A percentile compares a stretch with the other conserved stretches of the same genome.
Conservation (phyloP, 225 moss, liverwort and hornwort genomes). For the Asterella californica region DNA sequence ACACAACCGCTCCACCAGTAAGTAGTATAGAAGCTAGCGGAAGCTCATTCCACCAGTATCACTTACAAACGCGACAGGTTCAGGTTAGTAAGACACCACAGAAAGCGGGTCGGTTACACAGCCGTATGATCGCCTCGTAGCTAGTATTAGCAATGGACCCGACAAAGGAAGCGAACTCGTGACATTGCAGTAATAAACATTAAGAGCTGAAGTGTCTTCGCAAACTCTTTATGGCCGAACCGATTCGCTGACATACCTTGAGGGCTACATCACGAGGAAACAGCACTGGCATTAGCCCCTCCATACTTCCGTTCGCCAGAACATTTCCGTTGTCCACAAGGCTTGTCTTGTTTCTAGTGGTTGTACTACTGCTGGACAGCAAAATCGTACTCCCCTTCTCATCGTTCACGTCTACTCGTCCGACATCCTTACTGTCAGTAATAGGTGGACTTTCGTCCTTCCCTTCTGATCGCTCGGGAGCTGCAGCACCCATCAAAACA, state of each 20-base stretch:
- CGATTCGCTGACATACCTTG: conserved; percentile 22
- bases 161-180: too few relatives aligned
- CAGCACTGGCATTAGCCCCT: conserved; percentile 57
- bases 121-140: too few relatives aligned
- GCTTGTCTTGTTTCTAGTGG: conserved; percentile 51
- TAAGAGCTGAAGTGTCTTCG: not conserved
- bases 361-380: conserved; percentile 39
- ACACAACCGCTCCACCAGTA: too few relatives aligned
- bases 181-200: too few relatives aligned
- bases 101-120: too few relatives aligned
- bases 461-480: conserved; percentile 52
- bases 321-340: conserved; percentile 49
- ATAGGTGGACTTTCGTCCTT: conserved; percentile 54
- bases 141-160: too few relatives aligned
- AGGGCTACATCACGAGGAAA: conserved; percentile 58
- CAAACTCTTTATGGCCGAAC: not conserved
- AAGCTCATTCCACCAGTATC: too few relatives aligned
- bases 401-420: conserved; percentile 56
- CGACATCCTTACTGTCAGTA: conserved; percentile 42
- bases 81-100: too few relatives aligned
- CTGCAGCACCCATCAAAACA: conserved; percentile 46
- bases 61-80: too few relatives aligned
- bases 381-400: conserved; percentile 41
- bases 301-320: conserved; percentile 41
- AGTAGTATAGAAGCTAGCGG: too few relatives aligned